A percentile compares a stretch with the other conserved stretches of the same genome.
Conservation (phyloP, 2,329 filamentous ascomycete genomes). For the Stagonosporopsis chrysanthemi region DNA sequence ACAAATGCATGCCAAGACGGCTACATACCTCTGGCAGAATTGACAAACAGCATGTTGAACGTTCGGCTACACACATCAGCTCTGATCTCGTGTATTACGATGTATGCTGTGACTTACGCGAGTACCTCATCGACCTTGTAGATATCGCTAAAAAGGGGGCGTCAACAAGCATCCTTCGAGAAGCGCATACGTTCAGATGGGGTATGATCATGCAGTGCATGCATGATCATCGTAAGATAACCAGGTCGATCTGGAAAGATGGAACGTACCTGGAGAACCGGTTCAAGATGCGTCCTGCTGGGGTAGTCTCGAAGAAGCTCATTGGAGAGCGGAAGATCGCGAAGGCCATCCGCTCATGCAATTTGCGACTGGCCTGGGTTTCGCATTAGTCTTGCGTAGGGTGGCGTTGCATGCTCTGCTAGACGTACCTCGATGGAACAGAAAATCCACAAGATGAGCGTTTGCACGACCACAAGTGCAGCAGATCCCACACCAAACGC, state of each 20-base stretch:
- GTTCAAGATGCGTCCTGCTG: conserved; percentile 94
- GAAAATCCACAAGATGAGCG: conserved; percentile 97
- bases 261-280: conserved; percentile 82
- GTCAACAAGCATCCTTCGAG: conserved; percentile 10
- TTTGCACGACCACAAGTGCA: conserved; percentile 85
- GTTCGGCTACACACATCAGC: conserved; percentile 64
- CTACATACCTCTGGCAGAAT: conserved; percentile 57
- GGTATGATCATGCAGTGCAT: neutral
- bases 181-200: neutral
- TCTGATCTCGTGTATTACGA: neutral
- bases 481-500: conserved; percentile 90
- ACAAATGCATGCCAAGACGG: conserved; percentile 22
- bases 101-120: conserved; percentile 59
- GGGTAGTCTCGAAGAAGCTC: conserved; percentile 98
- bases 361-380: conserved; percentile 82
- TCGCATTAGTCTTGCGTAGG: conserved; percentile 33
- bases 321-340: conserved; percentile 98
- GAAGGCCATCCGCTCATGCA: conserved; percentile 96
- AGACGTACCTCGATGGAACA: conserved; percentile 91
- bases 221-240: neutral
- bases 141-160: conserved; percentile 64
- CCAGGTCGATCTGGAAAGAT: neutral
- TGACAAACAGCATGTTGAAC: conserved; percentile 84
- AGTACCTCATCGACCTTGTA: conserved; percentile 90
- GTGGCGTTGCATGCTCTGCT: conserved; percentile 14